Conservation (phyloP, 1,284 basidiomycete species). For the Veloporphyrellus conicus region DNA sequence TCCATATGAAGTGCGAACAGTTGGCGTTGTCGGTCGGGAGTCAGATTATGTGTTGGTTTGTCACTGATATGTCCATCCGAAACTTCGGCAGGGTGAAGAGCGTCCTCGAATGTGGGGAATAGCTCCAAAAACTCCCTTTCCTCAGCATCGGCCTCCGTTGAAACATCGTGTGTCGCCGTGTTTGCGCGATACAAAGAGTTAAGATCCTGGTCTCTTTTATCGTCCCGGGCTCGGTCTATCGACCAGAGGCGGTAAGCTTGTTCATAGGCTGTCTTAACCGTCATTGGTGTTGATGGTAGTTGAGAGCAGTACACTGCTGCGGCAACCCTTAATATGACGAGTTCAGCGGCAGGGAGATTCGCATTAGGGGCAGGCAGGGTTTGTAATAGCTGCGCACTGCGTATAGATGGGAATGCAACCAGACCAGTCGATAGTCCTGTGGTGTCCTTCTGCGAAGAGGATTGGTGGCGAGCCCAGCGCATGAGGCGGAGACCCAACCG, state of each 20-base stretch:
- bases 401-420: conserved; percentile 54
- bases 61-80: conserved; percentile 5
- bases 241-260: conserved; percentile 79
- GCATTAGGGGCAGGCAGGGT: conserved; percentile 1
- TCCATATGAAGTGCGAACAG: conserved; percentile 27
- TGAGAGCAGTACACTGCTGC: conserved; percentile 38
- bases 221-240: conserved; percentile 70
- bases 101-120: conserved; percentile 81
- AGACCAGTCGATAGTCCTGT: conserved; percentile 34
- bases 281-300: conserved; percentile 27
- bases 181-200: conserved; percentile 79
- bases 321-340: conserved; percentile 51
- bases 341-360: conserved; percentile 28
- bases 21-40: conserved; percentile 21
- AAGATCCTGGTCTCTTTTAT: conserved; percentile 60
- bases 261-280: conserved; percentile 59
- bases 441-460: conserved; percentile 6
- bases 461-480: conserved; percentile 22
- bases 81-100: conserved; percentile 37
- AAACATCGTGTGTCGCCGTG: conserved; percentile 53
- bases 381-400: conserved; percentile 39
- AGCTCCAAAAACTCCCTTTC: conserved; percentile 77
- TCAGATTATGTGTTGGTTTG: conserved; percentile 19
- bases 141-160: conserved; percentile 72
- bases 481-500: conserved; percentile 73